These are phyloP conservation scores for Yarrowia sp. DNA, from an alignment of 805 yeast genomes.

Conservation along the genomic window DNA sequence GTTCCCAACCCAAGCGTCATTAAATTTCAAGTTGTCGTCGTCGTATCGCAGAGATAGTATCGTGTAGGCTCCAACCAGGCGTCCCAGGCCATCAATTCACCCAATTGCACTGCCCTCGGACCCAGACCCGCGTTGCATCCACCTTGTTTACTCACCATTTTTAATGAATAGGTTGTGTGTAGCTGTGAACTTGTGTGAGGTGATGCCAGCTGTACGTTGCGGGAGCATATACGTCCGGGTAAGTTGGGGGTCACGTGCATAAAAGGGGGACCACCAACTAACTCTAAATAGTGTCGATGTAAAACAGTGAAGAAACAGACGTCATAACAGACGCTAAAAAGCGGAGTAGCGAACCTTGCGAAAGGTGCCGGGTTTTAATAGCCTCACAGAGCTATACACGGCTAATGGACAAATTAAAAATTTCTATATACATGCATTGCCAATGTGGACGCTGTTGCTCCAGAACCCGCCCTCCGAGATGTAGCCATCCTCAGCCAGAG, in stretches of 20 bases:
- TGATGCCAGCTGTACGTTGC: conserved; percentile 23
- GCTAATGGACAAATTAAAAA: background rate
- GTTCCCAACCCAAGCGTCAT: background rate
- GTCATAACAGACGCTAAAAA: background rate
- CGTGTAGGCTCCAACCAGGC: background rate
- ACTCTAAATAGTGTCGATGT: background rate
- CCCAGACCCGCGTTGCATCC: background rate
- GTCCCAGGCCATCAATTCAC: too few species aligned
- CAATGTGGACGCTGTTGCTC: background rate
- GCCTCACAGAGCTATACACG: too few species aligned
- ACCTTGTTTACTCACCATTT: conserved; percentile 15
- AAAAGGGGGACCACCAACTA: background rate
- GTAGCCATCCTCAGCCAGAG: background rate
- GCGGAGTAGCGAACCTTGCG: background rate
- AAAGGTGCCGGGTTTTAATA: too few species aligned
- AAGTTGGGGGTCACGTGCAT: conserved; percentile 15
- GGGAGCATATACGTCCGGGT: conserved; percentile 12
- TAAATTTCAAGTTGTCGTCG: conserved; percentile 9
- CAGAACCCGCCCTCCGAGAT: too few species aligned
- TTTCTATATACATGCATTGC: conserved; percentile 8
- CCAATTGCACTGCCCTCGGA: too few species aligned
- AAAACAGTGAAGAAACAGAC: background rate
- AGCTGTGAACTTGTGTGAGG: conserved; percentile 9
- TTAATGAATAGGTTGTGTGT: conserved; percentile 20
- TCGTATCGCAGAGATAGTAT: background rate